A percentile compares a stretch with the other conserved stretches of the same genome.
phyloP scores from a whole-genome alignment of 805 yeast genomes.

The Kuraishia floccosa region DNA sequence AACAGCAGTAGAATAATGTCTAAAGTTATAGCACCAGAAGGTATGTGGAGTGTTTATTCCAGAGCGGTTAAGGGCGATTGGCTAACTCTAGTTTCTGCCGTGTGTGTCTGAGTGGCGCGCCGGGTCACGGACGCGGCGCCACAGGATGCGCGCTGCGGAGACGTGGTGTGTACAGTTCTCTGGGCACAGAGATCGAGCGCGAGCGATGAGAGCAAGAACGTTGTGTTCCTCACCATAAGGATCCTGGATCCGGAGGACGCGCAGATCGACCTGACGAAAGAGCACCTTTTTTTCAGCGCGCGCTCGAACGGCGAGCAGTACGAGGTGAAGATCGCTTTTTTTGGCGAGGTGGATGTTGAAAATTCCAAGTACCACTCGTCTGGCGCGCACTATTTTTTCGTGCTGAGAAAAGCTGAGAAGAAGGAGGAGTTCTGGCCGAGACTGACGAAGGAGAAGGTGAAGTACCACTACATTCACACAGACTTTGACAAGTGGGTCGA shows the following conservation, averaged over 20 bases:
- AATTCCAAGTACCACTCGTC: conserved; percentile 45
- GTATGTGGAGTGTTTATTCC: too few species aligned
- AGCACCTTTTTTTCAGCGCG: conserved; percentile 40
- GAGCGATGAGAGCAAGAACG: conserved; percentile 61
- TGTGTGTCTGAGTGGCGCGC: too few species aligned
- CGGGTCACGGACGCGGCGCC: too few species aligned
- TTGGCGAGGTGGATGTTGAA: conserved; percentile 58
- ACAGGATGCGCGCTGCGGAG: too few species aligned
- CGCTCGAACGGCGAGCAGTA: conserved; percentile 36
- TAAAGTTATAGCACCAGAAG: too few species aligned
- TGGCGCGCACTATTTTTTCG: conserved; percentile 53
- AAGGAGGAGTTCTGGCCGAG: conserved; percentile 91
- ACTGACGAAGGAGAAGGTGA: conserved; percentile 76
- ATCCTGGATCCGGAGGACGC: conserved; percentile 60
- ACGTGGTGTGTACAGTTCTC: too few species aligned
- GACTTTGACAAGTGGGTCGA: conserved; percentile 98
- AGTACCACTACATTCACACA: conserved; percentile 73
- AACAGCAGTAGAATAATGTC: too few species aligned
- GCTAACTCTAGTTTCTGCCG: too few species aligned
- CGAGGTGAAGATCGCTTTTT: conserved; percentile 64
- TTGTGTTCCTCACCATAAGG: conserved; percentile 62
- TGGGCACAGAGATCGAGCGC: conserved; percentile 97
- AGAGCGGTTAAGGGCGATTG: too few species aligned
- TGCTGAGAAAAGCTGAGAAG: conserved; percentile 57
- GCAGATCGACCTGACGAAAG: conserved; percentile 48